phyloP scores from a whole-genome alignment of 2,329 filamentous ascomycete species.

The Rutstroemia sp. region DNA sequence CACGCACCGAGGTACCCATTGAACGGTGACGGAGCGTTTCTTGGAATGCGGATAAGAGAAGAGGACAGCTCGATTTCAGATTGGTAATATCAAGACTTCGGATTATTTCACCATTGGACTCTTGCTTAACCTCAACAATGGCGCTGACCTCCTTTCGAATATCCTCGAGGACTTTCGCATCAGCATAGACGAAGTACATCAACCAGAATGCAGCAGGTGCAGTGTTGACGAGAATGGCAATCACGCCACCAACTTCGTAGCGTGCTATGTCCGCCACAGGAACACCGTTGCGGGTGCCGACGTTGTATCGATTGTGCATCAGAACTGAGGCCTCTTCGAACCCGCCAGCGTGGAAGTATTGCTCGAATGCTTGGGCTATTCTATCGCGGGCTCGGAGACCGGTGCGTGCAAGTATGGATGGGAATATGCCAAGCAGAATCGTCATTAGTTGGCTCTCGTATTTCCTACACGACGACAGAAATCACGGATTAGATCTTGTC shows the following conservation, averaged over 20 bases:
- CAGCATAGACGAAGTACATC: background rate
- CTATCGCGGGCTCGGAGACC: background rate
- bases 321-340: constrained; percentile 34
- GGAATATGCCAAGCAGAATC: background rate
- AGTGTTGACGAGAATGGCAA: constrained; percentile 36
- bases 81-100: background rate
- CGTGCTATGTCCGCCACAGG: constrained; percentile 17
- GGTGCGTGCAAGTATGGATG: constrained; percentile 10
- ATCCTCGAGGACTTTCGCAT: constrained; percentile 22
- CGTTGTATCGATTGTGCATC: constrained; percentile 31
- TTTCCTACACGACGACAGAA: constrained; percentile 18
- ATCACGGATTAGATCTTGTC: background rate
- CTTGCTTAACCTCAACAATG: background rate
- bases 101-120: background rate
- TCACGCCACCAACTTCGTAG: constrained; percentile 34
- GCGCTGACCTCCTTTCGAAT: constrained; percentile 21
- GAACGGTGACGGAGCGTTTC: constrained; percentile 33
- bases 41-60: constrained; percentile 34
- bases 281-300: constrained; percentile 28
- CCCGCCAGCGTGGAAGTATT: constrained; percentile 35
- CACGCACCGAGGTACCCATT: constrained; percentile 32
- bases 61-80: constrained; percentile 26
- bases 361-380: constrained; percentile 25
- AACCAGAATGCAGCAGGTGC: constrained; percentile 30
- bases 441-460: constrained; percentile 28